Percentiles rank a stretch among this genome's conserved stretches.
These are phyloP conservation scores for Punctularia strigosozonata DNA, from an alignment of 768 basidiomycete genomes.

Conservation along the genomic window DNA sequence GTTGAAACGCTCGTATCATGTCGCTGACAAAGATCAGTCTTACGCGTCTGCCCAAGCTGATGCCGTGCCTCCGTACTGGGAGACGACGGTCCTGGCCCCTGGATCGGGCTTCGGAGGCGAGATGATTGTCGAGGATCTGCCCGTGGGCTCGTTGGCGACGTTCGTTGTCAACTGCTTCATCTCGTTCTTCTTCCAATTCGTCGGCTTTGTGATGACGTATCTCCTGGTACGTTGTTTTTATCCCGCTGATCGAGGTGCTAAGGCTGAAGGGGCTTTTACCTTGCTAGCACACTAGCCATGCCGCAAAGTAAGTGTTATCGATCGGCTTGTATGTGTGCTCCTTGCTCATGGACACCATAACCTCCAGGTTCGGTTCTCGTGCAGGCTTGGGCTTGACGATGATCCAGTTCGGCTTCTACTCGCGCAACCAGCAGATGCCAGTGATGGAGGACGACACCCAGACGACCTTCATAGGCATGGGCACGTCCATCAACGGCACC, in stretches of 20 bases:
- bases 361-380: constrained; percentile 86
- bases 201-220: constrained; percentile 88
- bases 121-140: constrained; percentile 88
- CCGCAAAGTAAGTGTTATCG: too few species aligned
- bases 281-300: too few species aligned
- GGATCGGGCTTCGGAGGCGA: constrained; percentile 36
- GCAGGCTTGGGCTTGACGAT: constrained; percentile 93
- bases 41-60: constrained; percentile 85
- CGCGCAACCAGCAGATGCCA: constrained; percentile 28
- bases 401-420: constrained; percentile 84
- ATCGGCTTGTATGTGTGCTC: too few species aligned
- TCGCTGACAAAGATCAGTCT: constrained; percentile 32
- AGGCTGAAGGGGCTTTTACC: too few species aligned
- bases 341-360: constrained; percentile 86
- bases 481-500: constrained; percentile 9
- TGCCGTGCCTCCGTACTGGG: constrained; percentile 92
- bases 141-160: constrained; percentile 64
- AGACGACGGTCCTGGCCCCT: constrained; percentile 86
- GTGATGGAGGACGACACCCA: constrained; percentile 9
- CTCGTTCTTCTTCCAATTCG: constrained; percentile 94
- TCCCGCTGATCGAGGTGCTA: too few species aligned
- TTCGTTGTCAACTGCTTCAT: constrained; percentile 74
- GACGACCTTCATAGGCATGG: constrained; percentile 1
- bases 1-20: neutral
- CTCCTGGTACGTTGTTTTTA: too few species aligned